A percentile compares a stretch with the other conserved stretches of the same genome.
Evolutionary conservation across 2,329 filamentous ascomycete genomes (phyloP).

Genomic region (Colletotrichum lini): DNA sequence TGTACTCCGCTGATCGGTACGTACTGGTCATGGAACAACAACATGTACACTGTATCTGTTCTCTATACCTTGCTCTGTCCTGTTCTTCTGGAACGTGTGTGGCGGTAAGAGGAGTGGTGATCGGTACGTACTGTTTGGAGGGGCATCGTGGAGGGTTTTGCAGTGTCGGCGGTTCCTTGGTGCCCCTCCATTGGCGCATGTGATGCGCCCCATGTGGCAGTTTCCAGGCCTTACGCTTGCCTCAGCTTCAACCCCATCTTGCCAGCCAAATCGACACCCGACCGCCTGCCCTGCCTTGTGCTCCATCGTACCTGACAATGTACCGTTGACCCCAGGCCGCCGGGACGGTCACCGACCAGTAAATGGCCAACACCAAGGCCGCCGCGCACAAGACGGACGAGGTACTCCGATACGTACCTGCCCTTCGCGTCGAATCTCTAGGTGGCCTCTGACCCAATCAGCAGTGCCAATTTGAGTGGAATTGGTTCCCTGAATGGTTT

Average conservation of each 20-base stretch:
- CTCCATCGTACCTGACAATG: slow-evolving; percentile 1
- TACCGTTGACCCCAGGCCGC: slow-evolving; percentile 1
- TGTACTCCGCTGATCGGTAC: neutral
- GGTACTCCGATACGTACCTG: neutral
- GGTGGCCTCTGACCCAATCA: slow-evolving; percentile 30
- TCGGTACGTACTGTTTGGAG: slow-evolving; percentile 12
- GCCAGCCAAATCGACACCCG: neutral
- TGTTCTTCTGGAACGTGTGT: no score
- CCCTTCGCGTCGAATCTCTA: neutral
- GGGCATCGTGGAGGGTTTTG: slow-evolving; percentile 31
- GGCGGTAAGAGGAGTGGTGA: neutral
- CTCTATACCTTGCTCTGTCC: neutral
- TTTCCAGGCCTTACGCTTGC: slow-evolving; percentile 39
- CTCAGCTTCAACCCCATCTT: slow-evolving; percentile 22
- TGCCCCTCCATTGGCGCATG: slow-evolving; percentile 43
- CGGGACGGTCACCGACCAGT: neutral
- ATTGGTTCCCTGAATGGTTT: slow-evolving; percentile 31
- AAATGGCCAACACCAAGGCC: neutral
- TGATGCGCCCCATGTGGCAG: slow-evolving; percentile 42
- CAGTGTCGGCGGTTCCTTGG: slow-evolving; percentile 37
- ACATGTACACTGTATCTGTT: neutral
- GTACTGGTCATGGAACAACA: neutral
- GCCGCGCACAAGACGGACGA: neutral
- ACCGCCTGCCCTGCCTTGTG: neutral
- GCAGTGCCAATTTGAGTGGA: neutral